Percentiles rank a stretch among this genome's conserved stretches.
These are phyloP conservation scores for Phytophthora quininea DNA, from an alignment of 352 stramenopile genomes.

Conservation along the genomic window DNA sequence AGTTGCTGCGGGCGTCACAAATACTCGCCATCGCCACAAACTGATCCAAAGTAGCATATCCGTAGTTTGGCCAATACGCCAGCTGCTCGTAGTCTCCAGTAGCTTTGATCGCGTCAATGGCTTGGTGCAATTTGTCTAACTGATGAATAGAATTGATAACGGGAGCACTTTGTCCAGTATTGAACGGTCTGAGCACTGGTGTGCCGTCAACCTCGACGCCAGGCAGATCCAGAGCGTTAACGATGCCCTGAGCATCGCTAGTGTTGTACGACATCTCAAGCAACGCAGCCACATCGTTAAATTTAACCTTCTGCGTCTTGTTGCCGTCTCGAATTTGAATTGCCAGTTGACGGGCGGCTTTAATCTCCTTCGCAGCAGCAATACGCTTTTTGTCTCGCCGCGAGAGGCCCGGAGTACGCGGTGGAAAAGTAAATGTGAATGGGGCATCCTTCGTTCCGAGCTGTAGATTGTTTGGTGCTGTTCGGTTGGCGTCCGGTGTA, in stretches of 20 bases:
- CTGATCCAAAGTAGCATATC: slow-evolving; percentile 6
- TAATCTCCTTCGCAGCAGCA: background rate
- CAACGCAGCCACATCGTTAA: background rate
- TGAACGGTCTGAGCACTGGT: background rate
- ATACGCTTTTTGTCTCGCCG: background rate
- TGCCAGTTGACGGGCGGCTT: background rate
- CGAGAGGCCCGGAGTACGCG: background rate
- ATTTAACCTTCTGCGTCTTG: background rate
- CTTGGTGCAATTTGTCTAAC: slow-evolving; percentile 1
- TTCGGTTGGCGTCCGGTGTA: background rate
- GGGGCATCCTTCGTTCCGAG: background rate
- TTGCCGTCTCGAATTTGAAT: background rate
- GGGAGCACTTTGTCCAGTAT: background rate
- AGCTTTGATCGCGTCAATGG: background rate
- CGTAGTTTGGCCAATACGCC: background rate
- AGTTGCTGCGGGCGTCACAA: background rate
- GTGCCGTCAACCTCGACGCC: background rate
- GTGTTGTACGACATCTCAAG: slow-evolving; percentile 6
- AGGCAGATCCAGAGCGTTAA: background rate
- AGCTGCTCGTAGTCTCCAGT: background rate
- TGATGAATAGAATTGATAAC: slow-evolving; percentile 12
- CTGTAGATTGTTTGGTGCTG: background rate
- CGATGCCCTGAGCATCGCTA: background rate
- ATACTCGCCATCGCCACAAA: slow-evolving; percentile 2
- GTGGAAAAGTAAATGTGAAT: background rate